These are phyloP conservation scores for Luffa aegyptiaca DNA, from an alignment of 306 rosid genomes.

Conservation along the genomic window DNA sequence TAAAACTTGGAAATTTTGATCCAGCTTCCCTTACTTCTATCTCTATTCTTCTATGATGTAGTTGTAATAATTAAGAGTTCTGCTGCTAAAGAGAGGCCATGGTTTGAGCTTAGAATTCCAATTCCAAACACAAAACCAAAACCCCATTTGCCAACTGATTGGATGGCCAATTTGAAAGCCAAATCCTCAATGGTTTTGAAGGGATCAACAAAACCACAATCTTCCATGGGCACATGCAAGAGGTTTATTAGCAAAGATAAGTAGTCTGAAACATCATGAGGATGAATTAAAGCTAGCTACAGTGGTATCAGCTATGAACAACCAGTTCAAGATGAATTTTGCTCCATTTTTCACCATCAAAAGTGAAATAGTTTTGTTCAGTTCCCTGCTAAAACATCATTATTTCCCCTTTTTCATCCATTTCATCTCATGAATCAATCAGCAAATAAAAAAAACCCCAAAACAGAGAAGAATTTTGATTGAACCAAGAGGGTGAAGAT, in stretches of 20 bases:
- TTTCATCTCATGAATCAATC: neutral
- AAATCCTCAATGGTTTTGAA: neutral
- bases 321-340: neutral
- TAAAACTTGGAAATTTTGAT: neutral
- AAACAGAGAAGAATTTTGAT: neutral
- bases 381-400: neutral
- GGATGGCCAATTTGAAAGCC: neutral
- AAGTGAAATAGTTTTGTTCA: neutral
- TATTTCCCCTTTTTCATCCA: neutral
- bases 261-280: neutral
- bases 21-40: neutral
- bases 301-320: neutral
- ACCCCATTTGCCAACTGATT: neutral
- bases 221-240: neutral
- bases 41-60: neutral
- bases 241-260: neutral
- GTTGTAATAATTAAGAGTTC: neutral
- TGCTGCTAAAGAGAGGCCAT: neutral
- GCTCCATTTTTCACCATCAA: neutral
- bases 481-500: neutral
- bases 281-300: neutral
- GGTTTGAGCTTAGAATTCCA: neutral
- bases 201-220: neutral
- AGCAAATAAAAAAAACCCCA: neutral
- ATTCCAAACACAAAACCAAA: neutral